A percentile compares a stretch with the other conserved stretches of the same genome.
These are phyloP conservation scores for Cystobasidium ongulense DNA, from an alignment of 768 basidiomycete species.

Conservation along the genomic window DNA sequence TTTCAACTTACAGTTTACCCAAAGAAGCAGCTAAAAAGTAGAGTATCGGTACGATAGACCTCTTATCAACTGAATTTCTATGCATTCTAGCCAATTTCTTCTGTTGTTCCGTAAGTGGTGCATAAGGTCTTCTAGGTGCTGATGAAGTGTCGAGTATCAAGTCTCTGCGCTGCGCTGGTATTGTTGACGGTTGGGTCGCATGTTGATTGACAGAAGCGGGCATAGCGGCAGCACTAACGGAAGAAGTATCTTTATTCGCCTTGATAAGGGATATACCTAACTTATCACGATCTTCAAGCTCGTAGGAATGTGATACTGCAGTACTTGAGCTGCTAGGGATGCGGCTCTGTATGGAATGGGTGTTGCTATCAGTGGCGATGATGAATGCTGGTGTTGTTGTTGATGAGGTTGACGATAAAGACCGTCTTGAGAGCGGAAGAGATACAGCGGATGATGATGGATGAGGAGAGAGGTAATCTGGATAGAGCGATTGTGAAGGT, in stretches of 20 bases:
- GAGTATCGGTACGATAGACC: slow-evolving; percentile 5
- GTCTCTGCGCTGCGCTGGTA: neutral
- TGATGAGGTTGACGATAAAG: neutral
- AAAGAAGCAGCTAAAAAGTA: slow-evolving; percentile 15
- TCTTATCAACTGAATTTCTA: neutral
- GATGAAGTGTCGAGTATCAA: neutral
- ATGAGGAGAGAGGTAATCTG: neutral
- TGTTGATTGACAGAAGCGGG: neutral
- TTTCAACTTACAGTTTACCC: neutral
- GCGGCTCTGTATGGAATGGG: neutral
- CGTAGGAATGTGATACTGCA: neutral
- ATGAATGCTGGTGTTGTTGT: neutral
- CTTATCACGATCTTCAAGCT: neutral
- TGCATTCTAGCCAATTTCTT: neutral
- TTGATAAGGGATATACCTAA: neutral
- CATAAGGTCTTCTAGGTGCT: neutral
- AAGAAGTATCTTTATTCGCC: neutral
- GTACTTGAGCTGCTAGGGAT: neutral
- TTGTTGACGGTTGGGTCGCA: neutral
- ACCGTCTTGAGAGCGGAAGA: neutral
- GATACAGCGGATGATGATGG: neutral
- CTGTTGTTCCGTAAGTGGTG: neutral
- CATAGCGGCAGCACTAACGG: neutral
- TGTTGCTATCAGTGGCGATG: neutral
- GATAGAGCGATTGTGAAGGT: neutral